Evolutionary conservation across 306 rosid species (phyloP).

Genomic region (Alnus rubra): DNA sequence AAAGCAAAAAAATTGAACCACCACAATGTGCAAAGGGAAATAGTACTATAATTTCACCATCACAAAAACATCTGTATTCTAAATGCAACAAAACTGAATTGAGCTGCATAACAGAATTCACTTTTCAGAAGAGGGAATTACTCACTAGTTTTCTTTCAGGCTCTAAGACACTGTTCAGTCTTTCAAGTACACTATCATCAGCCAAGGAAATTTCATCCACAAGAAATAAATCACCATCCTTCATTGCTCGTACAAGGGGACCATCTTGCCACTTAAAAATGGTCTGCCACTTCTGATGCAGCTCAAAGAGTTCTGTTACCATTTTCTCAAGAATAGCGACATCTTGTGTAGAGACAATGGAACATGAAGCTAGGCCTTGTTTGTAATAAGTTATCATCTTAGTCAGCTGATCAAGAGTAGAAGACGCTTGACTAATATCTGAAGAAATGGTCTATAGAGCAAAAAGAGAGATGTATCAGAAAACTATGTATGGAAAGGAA

Average conservation of each 20-base stretch:
- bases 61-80: neutral
- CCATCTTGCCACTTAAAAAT: slow-evolving; percentile 95
- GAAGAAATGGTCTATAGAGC: slow-evolving; percentile 53
- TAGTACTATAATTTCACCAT: neutral
- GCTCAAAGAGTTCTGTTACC: slow-evolving; percentile 43
- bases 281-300: slow-evolving; percentile 83
- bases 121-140: neutral
- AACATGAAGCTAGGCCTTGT: slow-evolving; percentile 36
- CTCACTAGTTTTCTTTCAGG: slow-evolving; percentile 85
- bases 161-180: slow-evolving; percentile 93
- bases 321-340: slow-evolving; percentile 43
- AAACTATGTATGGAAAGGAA: neutral
- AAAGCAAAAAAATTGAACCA: neutral
- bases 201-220: slow-evolving; percentile 96
- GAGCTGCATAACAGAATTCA: slow-evolving; percentile 16
- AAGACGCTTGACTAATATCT: slow-evolving; percentile 70
- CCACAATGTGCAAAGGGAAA: neutral
- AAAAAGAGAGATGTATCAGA: slow-evolving; percentile 14
- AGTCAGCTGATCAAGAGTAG: slow-evolving; percentile 49
- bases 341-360: slow-evolving; percentile 42
- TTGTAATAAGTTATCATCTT: slow-evolving; percentile 43
- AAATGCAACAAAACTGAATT: slow-evolving; percentile 11
- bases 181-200: slow-evolving; percentile 97
- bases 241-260: slow-evolving; percentile 90
- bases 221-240: slow-evolving; percentile 79